Base-by-base conservation (phyloP, 2,329 filamentous ascomycete species). In the Albophoma yamanashiensis region DNA sequence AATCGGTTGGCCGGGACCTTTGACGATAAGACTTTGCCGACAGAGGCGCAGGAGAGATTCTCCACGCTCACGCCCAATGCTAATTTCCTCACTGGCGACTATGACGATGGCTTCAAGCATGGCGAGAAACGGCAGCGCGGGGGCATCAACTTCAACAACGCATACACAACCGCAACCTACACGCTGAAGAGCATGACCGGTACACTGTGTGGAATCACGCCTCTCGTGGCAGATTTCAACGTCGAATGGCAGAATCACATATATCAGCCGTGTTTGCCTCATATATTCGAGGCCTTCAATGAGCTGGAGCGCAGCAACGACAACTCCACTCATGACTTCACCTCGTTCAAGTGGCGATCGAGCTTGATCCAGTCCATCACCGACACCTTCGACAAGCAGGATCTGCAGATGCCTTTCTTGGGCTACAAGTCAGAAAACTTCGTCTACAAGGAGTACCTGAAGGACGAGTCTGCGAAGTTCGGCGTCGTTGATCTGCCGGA, bases 241-340 rank as follows among this genome's bases (percentile, higher is more conserved):
- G 67, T 71, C 17, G 77, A 79, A 60, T 73, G 72, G 57, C 63
- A 69, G 14, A 67, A 76, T 22, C 74, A 78, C 58, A 67, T 78
- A 17, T 79, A 79, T 62, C 76, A 79, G 56, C 77, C 77, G 0
- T 79, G 77, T 50, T 61, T 79, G 56, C 72, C 77, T 0, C 77
- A 75, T 2, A 62, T 74, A 22, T 63, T 75, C 3, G 67, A 75
- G 12, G 67, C 68, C 12, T 60, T 76, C 60, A 75, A 73, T 55
- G 31, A 61, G 1, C 60, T 70, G 1, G 39, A 60, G 4, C 39
- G 64, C 0, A 59, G 62, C 3, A 55, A 59, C 7, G 59, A 58
- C 1, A 55, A 60, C 4, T 59, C 14, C 34, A 11, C n/a, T 3
- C 36, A 43, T 36, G 67, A 63, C 25, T 74, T 65, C 53, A 65